Evolutionary conservation across 78 protist species (phyloP), one percentile per base, ranked within the genome.

Genomic region (Polysphondylium violaceum): DNA sequence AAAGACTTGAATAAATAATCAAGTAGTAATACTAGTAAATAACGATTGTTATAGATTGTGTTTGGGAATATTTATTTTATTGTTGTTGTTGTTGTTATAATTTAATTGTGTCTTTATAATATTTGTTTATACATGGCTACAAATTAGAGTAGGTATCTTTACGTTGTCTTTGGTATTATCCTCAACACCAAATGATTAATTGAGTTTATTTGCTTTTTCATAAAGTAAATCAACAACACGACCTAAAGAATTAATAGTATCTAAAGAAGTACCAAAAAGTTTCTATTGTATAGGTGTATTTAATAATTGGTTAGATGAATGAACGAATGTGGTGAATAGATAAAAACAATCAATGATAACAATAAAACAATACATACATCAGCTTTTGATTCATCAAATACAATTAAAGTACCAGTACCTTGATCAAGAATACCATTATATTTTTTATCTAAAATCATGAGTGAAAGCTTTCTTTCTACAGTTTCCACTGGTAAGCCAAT

Each of bases 381-480:
- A 56, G 35, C 56, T 17, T 56, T 78, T 0, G 63, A 41, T 67
- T 76, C 97, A 11, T 97, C 98, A 61, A 78, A 97, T 8, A 96
- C 96, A 23, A 97, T 93, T 27, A 98, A 92, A 71, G 98, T 95
- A 35, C 96, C 97, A 23, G 97, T 81, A 38, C 98, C 99, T 76
- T 98, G 99, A 95, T 98, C 99, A 14, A 98, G 86, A 41, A 97
- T 97, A 67, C 99, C 99, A 67, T 44, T 55, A 68, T 98, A 92
- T 61, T 96, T 93, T 55, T 96, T 88, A 92, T 98, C 99, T 16
- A 98, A 93, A 58, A 98, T 98, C 99, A 98, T 98, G 53, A 97
- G 96, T 33, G 99, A 97, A 12, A 98, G 90, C 94, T 95, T 96
- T 44, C 88, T 69, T 74, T 98, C 98, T 7, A 97, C 98, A 7